phyloP scores from a whole-genome alignment of 1,284 basidiomycete genomes.

The Xerocomus minutiporus region DNA sequence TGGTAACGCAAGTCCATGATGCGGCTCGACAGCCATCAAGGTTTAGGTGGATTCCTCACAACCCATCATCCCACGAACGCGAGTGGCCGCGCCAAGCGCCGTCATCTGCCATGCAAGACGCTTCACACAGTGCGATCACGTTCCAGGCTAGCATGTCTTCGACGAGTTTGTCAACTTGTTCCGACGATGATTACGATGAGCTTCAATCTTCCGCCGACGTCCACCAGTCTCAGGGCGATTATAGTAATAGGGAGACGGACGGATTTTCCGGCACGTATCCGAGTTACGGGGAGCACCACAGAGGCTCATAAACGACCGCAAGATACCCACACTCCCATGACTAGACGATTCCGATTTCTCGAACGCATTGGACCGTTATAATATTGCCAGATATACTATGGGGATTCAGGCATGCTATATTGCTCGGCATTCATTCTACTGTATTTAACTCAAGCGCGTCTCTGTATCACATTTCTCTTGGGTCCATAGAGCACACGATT shows the following conservation, averaged over 20 bases:
- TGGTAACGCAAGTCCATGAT: constrained; percentile 42
- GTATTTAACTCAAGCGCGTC: constrained; percentile 23
- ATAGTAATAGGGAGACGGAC: constrained; percentile 8
- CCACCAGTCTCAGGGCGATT: constrained; percentile 8
- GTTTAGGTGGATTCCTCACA: constrained; percentile 42
- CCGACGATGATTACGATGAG: constrained; percentile 28
- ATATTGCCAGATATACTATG: constrained; percentile 9
- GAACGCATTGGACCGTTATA: constrained; percentile 14
- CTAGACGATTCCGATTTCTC: constrained; percentile 10
- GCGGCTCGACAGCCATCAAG: constrained; percentile 38
- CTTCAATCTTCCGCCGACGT: constrained; percentile 4
- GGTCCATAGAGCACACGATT: constrained; percentile 63
- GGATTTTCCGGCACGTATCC: constrained; percentile 16
- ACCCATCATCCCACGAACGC: constrained; percentile 27
- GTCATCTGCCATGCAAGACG: constrained; percentile 18
- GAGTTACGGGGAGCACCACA: constrained; percentile 4
- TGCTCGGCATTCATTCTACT: constrained; percentile 7
- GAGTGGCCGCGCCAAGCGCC: constrained; percentile 16
- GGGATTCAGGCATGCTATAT: constrained; percentile 4
- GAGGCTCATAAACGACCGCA: constrained; percentile 1
- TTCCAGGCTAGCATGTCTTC: constrained; percentile 30
- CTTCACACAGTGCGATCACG: constrained; percentile 10
- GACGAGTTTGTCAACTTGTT: constrained; percentile 18
- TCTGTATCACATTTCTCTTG: constrained; percentile 13
- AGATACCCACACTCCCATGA: not conserved